Evolutionary conservation across 2,329 filamentous ascomycete genomes (phyloP).

Genomic region (Fusarium redolens): DNA sequence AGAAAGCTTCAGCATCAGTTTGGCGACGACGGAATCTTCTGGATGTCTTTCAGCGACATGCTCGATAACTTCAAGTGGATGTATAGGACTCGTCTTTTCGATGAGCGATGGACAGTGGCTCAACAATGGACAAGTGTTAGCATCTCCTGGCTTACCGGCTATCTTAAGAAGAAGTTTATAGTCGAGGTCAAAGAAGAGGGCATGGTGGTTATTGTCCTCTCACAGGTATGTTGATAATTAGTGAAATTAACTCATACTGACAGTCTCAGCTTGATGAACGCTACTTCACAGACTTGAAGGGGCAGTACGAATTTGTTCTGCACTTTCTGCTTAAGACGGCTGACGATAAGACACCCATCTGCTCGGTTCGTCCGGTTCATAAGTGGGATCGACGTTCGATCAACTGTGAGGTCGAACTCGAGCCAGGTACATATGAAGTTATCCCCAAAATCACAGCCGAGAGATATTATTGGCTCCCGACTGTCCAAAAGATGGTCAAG

Average conservation of each 20-base stretch:
- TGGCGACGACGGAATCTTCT: slow-evolving; percentile 71
- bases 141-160: slow-evolving; percentile 59
- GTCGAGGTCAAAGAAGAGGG: slow-evolving; percentile 56
- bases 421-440: slow-evolving; percentile 75
- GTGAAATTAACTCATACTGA: slow-evolving; percentile 1
- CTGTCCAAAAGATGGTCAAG: slow-evolving; percentile 70
- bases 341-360: slow-evolving; percentile 29
- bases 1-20: slow-evolving; percentile 72
- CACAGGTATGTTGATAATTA: slow-evolving; percentile 46
- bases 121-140: slow-evolving; percentile 58
- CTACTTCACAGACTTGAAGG: slow-evolving; percentile 59
- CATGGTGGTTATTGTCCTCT: slow-evolving; percentile 57
- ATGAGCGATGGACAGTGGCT: slow-evolving; percentile 58
- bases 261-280: slow-evolving; percentile 55
- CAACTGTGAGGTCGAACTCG: slow-evolving; percentile 77
- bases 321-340: slow-evolving; percentile 55
- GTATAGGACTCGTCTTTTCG: slow-evolving; percentile 60
- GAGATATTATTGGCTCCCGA: slow-evolving; percentile 55
- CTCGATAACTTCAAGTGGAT: slow-evolving; percentile 58
- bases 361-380: slow-evolving; percentile 38
- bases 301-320: slow-evolving; percentile 56
- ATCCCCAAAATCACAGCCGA: slow-evolving; percentile 74
- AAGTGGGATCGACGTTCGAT: slow-evolving; percentile 69
- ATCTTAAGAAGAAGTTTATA: slow-evolving; percentile 58
- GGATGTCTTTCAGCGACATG: slow-evolving; percentile 60